Evolutionary conservation across 169 alveolate species (phyloP), one percentile per base, ranked within the genome.

Genomic region (Plasmodium gonderi): DNA sequence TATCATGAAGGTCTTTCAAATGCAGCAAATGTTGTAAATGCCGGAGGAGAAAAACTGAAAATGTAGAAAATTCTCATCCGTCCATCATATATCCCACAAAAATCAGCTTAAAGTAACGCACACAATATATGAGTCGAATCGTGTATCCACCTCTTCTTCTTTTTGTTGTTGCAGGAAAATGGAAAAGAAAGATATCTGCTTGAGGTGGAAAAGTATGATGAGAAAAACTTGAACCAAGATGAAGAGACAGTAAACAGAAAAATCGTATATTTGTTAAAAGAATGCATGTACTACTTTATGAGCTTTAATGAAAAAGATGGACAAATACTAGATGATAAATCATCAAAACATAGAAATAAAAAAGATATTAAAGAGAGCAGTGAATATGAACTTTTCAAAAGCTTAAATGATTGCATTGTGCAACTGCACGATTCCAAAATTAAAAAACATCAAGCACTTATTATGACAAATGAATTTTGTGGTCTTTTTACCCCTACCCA

Each of bases 261-360:
- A 29, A 75, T 87, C 31, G 93, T 87, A 31, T 64, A 36, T 26
- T 47, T 87, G 17, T 87, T 87, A 42, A 87, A 87, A 76, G 93
- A 87, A 20, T 38, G 93, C 45, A 87, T 87, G 93, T 77, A 76
- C 36, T 87, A 87, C 67, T 87, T 76, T 44, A 87, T 87, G 93
- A 51, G 93, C 26, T 87, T 87, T 44, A 87, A 64, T 33, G 93
- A 87, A 29, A 87, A 77, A 20, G 93, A 87, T 54, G 93, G 89
- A 0, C 89, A 76, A 54, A 40, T 76, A 6, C 29, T 51, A 51
- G 93, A 87, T 29, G 93, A 87, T 29, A 87, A 75, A 26, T 20
- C 74, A 3, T 31, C 23, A 23, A 87, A 36, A 11, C 40, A 60
- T 75, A 9, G 29, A 5, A n/a, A 77, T 31, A 87, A 76, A 23